These are phyloP conservation scores for Corymbia calophylla DNA, from an alignment of 441 rosid genomes.

Conservation along the genomic window DNA sequence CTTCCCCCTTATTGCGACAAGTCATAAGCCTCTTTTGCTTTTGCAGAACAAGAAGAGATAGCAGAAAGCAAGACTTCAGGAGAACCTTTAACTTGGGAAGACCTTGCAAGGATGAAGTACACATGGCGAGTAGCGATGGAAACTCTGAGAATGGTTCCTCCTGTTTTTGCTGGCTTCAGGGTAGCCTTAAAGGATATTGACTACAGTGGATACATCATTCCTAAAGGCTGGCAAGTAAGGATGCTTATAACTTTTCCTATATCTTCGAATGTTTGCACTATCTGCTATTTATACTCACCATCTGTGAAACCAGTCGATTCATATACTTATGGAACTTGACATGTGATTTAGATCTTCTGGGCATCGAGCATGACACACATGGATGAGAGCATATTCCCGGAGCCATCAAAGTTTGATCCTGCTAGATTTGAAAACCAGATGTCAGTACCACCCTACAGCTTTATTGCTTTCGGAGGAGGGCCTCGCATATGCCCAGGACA, in stretches of 20 bases:
- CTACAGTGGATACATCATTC: constrained; percentile 37
- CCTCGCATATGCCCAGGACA: constrained; percentile 55
- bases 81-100: constrained; percentile 40
- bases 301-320: not conserved
- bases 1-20: not conserved
- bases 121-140: constrained; percentile 59
- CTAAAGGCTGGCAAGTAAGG: constrained; percentile 47
- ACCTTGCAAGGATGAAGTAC: constrained; percentile 47
- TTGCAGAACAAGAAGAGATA: constrained; percentile 45
- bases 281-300: not conserved
- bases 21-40: not conserved
- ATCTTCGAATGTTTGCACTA: not conserved
- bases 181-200: constrained; percentile 28
- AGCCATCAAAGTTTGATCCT: constrained; percentile 40
- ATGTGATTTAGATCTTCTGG: constrained; percentile 37
- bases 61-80: constrained; percentile 25
- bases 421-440: constrained; percentile 31
- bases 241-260: not conserved
- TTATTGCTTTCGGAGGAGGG: constrained; percentile 41
- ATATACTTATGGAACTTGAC: not conserved
- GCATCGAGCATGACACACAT: constrained; percentile 35
- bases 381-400: constrained; percentile 37
- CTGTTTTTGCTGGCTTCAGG: constrained; percentile 39
- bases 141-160: constrained; percentile 37
- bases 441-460: constrained; percentile 43